Percentiles rank a stretch among this genome's conserved stretches.
Conservation (phyloP, 305 asterid species). For the Euphrasia arctica region DNA sequence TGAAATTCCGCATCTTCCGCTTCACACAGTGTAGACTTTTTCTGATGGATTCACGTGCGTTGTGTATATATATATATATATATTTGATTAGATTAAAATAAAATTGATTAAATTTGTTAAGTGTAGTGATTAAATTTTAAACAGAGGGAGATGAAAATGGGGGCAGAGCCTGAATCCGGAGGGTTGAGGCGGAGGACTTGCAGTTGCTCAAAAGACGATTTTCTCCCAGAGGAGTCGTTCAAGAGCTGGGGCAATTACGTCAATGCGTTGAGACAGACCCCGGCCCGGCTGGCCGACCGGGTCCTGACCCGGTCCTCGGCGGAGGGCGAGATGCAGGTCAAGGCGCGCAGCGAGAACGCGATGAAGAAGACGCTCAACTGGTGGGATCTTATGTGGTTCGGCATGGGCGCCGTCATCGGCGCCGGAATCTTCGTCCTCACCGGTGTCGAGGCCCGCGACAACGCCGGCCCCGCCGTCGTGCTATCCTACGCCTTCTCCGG, state of each 20-base stretch:
- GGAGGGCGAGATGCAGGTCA: constrained; percentile 46
- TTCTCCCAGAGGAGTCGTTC: constrained; percentile 66
- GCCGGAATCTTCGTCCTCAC: constrained; percentile 74
- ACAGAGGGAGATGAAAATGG: too few species aligned
- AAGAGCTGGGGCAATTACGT: constrained; percentile 41
- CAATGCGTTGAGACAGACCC: constrained; percentile 43
- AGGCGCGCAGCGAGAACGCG: constrained; percentile 46
- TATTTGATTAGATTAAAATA: too few species aligned
- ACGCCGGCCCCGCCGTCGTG: constrained; percentile 72
- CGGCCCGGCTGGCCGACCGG: constrained; percentile 45
- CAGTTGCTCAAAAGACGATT: constrained; percentile 42
- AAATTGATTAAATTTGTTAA: too few species aligned
- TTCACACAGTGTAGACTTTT: too few species aligned
- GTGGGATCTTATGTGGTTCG: constrained; percentile 80
- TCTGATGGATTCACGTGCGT: too few species aligned
- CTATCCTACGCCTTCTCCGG: constrained; percentile 53
- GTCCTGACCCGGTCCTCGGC: constrained; percentile 45
- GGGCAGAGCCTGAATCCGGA: not conserved
- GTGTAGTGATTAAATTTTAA: too few species aligned
- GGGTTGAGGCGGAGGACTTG: constrained; percentile 37
- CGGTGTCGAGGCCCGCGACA: constrained; percentile 46
- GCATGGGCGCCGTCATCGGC: constrained; percentile 77
- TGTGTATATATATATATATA: too few species aligned
- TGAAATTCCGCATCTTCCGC: too few species aligned
- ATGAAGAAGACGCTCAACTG: constrained; percentile 64